Percentiles rank a stretch among this genome's conserved stretches.
phyloP scores from a whole-genome alignment of 164 flowering plant genomes.

The Sextonia rubra region DNA sequence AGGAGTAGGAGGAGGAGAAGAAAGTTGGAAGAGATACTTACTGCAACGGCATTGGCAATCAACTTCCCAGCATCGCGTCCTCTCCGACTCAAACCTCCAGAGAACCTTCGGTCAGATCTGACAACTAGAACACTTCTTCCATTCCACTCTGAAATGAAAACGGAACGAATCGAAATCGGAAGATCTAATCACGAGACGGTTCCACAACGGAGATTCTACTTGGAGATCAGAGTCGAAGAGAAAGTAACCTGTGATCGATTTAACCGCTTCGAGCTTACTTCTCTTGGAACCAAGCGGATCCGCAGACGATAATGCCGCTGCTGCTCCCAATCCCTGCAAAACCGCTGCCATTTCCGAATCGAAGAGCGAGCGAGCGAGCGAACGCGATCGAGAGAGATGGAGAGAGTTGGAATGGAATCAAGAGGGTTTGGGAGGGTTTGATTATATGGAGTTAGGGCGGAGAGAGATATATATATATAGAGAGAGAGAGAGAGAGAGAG shows the following conservation, averaged over 20 bases:
- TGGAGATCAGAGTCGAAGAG: neutral
- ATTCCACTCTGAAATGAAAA: slow-evolving; percentile 34
- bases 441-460: neutral
- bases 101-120: slow-evolving; percentile 37
- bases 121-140: slow-evolving; percentile 26
- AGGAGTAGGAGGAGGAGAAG: neutral
- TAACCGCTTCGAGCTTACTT: slow-evolving; percentile 19
- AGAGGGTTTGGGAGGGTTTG: neutral
- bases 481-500: neutral
- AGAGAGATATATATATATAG: too few relatives aligned
- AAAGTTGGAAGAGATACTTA: slow-evolving; percentile 17
- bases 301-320: slow-evolving; percentile 27
- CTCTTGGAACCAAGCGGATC: slow-evolving; percentile 30
- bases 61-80: slow-evolving; percentile 23
- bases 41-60: slow-evolving; percentile 56
- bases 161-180: slow-evolving; percentile 6
- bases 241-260: slow-evolving; percentile 27
- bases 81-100: slow-evolving; percentile 14
- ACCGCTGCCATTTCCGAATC: slow-evolving; percentile 36
- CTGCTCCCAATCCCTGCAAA: slow-evolving; percentile 43
- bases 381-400: too few relatives aligned
- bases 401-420: neutral
- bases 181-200: neutral
- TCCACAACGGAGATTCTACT: too few relatives aligned
- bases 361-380: neutral